Evolutionary conservation across 192 early-diverging fungal species (phyloP).

Genomic region (Backusella psychrophila): DNA sequence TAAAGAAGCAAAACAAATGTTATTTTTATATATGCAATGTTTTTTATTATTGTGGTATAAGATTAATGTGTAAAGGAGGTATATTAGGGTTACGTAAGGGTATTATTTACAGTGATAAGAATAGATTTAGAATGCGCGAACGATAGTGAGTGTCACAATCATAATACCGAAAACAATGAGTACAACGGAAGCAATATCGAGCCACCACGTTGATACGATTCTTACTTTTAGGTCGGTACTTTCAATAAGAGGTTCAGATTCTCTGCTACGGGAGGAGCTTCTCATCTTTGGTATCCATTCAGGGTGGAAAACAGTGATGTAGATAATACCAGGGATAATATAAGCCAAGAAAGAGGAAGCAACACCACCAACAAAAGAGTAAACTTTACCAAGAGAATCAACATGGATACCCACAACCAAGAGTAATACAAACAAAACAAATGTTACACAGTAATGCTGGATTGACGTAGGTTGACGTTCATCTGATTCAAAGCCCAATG

Average conservation of each 20-base stretch:
- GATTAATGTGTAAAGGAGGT: not conserved
- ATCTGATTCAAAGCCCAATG: slow-evolving; percentile 39
- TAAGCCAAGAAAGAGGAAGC: slow-evolving; percentile 48
- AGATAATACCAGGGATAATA: slow-evolving; percentile 44
- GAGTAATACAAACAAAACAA: slow-evolving; percentile 37
- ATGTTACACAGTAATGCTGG: slow-evolving; percentile 41
- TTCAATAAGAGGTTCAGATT: slow-evolving; percentile 2
- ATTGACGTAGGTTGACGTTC: slow-evolving; percentile 22
- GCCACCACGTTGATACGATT: slow-evolving; percentile 21
- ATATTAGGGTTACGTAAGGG: not conserved
- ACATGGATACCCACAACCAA: slow-evolving; percentile 40
- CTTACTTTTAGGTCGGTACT: not conserved
- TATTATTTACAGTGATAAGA: not conserved
- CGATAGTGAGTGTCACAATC: slow-evolving; percentile 42
- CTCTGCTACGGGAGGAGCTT: not conserved
- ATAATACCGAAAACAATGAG: slow-evolving; percentile 43
- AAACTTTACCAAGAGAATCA: slow-evolving; percentile 41
- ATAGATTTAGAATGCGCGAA: slow-evolving; percentile 10
- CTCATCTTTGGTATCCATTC: slow-evolving; percentile 7
- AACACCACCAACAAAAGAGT: slow-evolving; percentile 50
- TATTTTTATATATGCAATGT: not conserved
- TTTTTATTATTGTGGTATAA: not conserved
- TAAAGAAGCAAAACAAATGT: not conserved
- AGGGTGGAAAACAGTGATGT: slow-evolving; percentile 40
- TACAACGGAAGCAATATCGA: slow-evolving; percentile 39